Conservation (phyloP, 108 stramenopile species). For the Pseudonitzschia multistriata region DNA sequence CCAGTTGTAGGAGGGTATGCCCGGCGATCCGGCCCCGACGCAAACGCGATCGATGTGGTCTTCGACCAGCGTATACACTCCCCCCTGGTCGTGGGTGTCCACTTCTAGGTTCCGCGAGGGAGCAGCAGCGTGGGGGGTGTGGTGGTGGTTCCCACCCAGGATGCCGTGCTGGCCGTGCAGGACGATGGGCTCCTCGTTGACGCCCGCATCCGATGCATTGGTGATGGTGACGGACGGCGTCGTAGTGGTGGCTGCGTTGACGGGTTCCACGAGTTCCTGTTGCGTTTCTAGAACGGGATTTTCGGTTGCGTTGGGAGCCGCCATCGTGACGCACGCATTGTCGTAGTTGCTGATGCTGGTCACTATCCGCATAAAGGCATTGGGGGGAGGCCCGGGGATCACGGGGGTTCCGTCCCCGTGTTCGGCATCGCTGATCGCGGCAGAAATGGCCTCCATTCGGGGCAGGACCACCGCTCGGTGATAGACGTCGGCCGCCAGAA, state of each 20-base stretch:
- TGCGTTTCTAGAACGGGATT: neutral
- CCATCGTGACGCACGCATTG: constrained; percentile 18
- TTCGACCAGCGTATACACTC: constrained; percentile 37
- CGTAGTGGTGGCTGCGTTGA: constrained; percentile 17
- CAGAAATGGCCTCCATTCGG: constrained; percentile 33
- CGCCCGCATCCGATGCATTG: neutral
- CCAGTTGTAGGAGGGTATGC: constrained; percentile 56
- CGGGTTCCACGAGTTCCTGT: neutral
- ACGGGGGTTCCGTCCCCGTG: neutral
- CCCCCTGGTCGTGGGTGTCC: constrained; percentile 17
- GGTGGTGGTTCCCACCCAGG: constrained; percentile 30
- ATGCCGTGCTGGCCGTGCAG: constrained; percentile 74
- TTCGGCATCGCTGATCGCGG: constrained; percentile 14
- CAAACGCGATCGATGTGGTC: constrained; percentile 65
- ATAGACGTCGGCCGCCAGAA: constrained; percentile 83
- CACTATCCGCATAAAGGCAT: constrained; percentile 47
- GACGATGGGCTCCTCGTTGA: constrained; percentile 27
- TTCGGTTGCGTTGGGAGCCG: neutral
- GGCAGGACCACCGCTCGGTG: constrained; percentile 83
- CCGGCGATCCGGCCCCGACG: constrained; percentile 47
- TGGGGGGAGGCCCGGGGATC: neutral
- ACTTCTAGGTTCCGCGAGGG: neutral
- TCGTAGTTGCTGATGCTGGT: constrained; percentile 82
- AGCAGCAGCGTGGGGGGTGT: no score
- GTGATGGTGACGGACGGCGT: constrained; percentile 38